Evolutionary conservation across 441 rosid species (phyloP).

Genomic region (Mallotus repandus): DNA sequence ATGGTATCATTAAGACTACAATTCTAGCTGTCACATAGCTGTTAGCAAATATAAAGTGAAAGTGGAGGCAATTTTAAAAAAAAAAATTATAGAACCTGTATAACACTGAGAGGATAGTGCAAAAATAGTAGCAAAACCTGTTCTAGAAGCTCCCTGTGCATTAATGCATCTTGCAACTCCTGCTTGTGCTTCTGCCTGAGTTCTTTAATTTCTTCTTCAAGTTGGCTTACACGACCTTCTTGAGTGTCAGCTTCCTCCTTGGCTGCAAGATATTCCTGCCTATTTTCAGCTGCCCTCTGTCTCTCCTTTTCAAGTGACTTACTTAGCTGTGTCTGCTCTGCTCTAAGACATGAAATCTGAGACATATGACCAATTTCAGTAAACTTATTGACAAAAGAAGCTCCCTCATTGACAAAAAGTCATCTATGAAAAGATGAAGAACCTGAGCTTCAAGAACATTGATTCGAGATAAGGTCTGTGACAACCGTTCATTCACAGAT

Average conservation of each 20-base stretch:
- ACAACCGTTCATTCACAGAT: constrained; percentile 83
- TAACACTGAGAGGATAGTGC: background rate
- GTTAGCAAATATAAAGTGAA: no score
- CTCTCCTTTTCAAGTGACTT: constrained; percentile 98
- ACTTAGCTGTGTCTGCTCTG: constrained; percentile 89
- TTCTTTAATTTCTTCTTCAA: constrained; percentile 82
- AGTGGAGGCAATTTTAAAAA: no score
- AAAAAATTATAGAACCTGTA: background rate
- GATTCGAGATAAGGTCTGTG: constrained; percentile 88
- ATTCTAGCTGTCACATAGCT: background rate
- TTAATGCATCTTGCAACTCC: constrained; percentile 79
- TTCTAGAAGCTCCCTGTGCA: constrained; percentile 79
- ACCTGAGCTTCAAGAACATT: constrained; percentile 99
- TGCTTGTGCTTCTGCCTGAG: constrained; percentile 78
- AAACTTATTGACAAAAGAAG: background rate
- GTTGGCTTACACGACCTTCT: constrained; percentile 84
- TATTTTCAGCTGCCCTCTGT: constrained; percentile 95
- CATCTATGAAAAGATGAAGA: constrained; percentile 20
- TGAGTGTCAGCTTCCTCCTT: constrained; percentile 98
- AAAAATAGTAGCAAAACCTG: constrained; percentile 51
- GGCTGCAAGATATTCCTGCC: constrained; percentile 95
- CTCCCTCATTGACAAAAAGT: constrained; percentile 12
- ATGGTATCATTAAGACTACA: background rate
- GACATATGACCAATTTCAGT: constrained; percentile 33
- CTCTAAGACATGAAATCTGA: constrained; percentile 94